Percentiles rank a stretch among this genome's conserved stretches.
These are phyloP conservation scores for Narthecium ossifragum DNA, from an alignment of 106 monocot species.

Conservation along the genomic window DNA sequence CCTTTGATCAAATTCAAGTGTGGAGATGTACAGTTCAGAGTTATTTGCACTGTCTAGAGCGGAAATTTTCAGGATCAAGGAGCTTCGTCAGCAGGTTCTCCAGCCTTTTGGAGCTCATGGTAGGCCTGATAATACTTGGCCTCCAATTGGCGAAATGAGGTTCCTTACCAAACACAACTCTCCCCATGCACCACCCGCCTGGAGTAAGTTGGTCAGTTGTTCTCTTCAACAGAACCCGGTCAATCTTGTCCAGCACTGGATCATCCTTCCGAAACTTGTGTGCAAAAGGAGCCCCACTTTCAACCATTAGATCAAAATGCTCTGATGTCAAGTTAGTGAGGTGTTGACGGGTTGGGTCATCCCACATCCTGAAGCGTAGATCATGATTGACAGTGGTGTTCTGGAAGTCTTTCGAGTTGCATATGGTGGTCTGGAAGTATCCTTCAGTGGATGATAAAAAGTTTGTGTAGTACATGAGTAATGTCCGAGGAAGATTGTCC, in stretches of 20 bases:
- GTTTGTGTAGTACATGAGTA: conserved; percentile 90
- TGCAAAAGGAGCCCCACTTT: conserved; percentile 73
- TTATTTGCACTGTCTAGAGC: conserved; percentile 80
- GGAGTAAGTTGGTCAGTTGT: conserved; percentile 24
- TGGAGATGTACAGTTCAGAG: no score
- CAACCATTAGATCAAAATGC: conserved; percentile 57
- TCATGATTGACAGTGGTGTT: conserved; percentile 79
- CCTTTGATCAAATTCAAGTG: no score
- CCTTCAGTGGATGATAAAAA: conserved; percentile 65
- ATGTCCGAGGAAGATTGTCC: conserved; percentile 91
- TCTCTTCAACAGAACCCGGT: conserved; percentile 44
- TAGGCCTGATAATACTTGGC: conserved; percentile 38
- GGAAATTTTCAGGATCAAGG: conserved; percentile 59
- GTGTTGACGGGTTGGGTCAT: conserved; percentile 41
- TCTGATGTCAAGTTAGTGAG: conserved; percentile 44
- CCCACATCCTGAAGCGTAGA: conserved; percentile 64
- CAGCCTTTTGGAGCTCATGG: conserved; percentile 34
- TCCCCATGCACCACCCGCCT: conserved; percentile 70
- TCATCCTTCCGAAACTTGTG: conserved; percentile 30
- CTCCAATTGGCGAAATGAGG: conserved; percentile 28
- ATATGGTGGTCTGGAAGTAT: conserved; percentile 94
- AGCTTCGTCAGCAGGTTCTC: conserved; percentile 59
- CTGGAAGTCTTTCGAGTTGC: conserved; percentile 85
- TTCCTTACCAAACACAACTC: conserved; percentile 13
- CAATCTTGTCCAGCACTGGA: conserved; percentile 60